phyloP scores from a whole-genome alignment of 345 rosid species.

The thale cress (Arabidopsis thaliana) region TAIR10.1 NC_003075.7:15332001-15332500 shows the following conservation, averaged over 20 bases:
- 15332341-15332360: neutral
- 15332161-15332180: neutral
- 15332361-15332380: neutral
- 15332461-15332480: neutral
- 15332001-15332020: conserved; percentile 18
- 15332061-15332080: neutral
- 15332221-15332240: conserved; percentile 20
- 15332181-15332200: conserved; percentile 9
- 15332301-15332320: conserved; percentile 15
- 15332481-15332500: neutral
- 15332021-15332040: neutral
- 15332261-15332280: neutral
- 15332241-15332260: conserved; percentile 8
- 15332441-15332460: neutral
- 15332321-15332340: conserved; percentile 10
- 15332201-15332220: neutral
- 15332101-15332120: neutral
- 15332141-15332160: conserved; percentile 14
- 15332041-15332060: neutral
- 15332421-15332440: conserved; percentile 4
- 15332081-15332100: neutral
- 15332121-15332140: neutral
- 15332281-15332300: neutral
- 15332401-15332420: neutral
- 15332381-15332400: neutral